Conservation (phyloP, 305 asterid species). For the Withania somnifera region DNA sequence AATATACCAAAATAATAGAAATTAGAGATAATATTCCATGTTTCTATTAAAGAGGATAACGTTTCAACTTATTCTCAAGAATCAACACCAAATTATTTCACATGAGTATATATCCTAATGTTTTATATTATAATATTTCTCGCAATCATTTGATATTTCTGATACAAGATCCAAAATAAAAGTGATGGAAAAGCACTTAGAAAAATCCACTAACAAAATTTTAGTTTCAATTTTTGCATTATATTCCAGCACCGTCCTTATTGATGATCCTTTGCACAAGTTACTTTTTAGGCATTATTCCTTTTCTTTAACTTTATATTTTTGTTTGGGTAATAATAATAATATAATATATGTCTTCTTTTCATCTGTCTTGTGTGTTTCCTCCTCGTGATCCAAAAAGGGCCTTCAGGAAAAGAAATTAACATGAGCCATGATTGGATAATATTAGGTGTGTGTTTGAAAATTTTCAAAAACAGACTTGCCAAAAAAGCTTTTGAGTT, state of each 20-base stretch:
- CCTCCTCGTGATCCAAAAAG: neutral
- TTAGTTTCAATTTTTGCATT: neutral
- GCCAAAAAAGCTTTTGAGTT: neutral
- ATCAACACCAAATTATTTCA: neutral
- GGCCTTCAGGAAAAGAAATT: neutral
- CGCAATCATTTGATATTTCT: neutral
- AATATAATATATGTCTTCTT: neutral
- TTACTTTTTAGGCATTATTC: neutral
- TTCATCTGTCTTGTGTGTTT: neutral
- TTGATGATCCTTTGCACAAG: neutral
- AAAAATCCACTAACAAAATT: neutral
- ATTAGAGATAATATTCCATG: neutral
- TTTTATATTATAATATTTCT: neutral
- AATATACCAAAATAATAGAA: neutral
- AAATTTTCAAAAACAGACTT: neutral
- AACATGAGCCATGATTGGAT: neutral
- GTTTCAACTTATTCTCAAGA: neutral
- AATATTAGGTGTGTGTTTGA: neutral
- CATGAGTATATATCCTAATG: neutral
- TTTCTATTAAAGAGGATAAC: neutral
- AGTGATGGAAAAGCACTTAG: neutral
- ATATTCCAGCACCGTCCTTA: neutral
- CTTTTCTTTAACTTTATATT: neutral
- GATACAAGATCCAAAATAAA: neutral
- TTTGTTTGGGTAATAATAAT: neutral